phyloP scores from a whole-genome alignment of 495 filamentous ascomycete species.

The Penicillium robsamsonii region DNA sequence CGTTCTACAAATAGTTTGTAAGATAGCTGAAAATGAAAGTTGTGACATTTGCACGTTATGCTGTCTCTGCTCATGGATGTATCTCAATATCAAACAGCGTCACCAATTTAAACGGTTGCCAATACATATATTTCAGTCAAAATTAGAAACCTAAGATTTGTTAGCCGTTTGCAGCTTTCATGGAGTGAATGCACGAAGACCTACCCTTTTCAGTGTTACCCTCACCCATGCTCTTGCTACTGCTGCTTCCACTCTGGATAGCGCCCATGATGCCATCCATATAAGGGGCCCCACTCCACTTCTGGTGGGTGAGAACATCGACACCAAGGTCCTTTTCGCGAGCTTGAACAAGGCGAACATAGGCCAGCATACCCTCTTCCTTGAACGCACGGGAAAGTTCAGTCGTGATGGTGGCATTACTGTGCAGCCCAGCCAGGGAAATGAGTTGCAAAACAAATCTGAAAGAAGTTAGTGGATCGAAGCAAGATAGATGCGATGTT shows the following conservation, averaged over 20 bases:
- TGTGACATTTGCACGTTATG: neutral
- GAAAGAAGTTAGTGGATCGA: conserved; percentile 10
- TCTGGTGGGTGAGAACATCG: conserved; percentile 96
- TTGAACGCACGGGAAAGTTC: conserved; percentile 83
- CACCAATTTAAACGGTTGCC: neutral
- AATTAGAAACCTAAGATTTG: conserved; percentile 1
- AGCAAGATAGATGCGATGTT: neutral
- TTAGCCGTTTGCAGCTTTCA: neutral
- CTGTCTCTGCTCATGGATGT: neutral
- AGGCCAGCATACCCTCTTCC: conserved; percentile 90
- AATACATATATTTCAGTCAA: neutral
- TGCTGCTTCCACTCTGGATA: conserved; percentile 86
- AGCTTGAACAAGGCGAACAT: conserved; percentile 84
- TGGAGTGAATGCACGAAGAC: conserved; percentile 7
- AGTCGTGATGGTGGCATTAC: conserved; percentile 79
- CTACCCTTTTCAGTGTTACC: conserved; percentile 69
- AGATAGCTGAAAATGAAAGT: neutral
- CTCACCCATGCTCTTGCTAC: conserved; percentile 78
- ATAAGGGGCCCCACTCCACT: conserved; percentile 92
- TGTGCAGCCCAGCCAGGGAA: conserved; percentile 86
- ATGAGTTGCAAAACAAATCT: conserved; percentile 90
- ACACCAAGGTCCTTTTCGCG: conserved; percentile 90
- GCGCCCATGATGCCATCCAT: conserved; percentile 90
- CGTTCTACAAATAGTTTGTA: neutral
- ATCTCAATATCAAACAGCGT: neutral